These are phyloP conservation scores for Colletotrichum musae DNA, from an alignment of 2,329 filamentous ascomycete species.

Conservation along the genomic window DNA sequence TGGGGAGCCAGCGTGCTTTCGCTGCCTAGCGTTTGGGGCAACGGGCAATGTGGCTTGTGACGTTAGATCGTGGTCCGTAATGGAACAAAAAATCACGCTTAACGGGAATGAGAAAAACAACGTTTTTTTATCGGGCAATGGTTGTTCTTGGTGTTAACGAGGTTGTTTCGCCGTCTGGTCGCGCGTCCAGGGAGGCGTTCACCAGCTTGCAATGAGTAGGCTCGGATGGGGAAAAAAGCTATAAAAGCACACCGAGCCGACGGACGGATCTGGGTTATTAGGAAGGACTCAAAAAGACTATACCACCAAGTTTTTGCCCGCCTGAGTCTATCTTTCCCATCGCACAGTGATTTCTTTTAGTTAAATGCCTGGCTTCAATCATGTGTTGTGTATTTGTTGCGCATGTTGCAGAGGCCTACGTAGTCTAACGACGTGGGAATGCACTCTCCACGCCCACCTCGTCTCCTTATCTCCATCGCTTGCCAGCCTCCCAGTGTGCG, in stretches of 20 bases:
- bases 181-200: slow-evolving; percentile 29
- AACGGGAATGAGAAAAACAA: slow-evolving; percentile 41
- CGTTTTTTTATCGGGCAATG: slow-evolving; percentile 38
- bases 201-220: slow-evolving; percentile 35
- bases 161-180: slow-evolving; percentile 40
- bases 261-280: slow-evolving; percentile 41
- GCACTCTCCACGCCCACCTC: not conserved
- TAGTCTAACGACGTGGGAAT: too few relatives aligned
- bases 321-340: slow-evolving; percentile 8
- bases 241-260: slow-evolving; percentile 30
- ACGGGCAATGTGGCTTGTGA: slow-evolving; percentile 11
- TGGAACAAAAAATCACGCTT: slow-evolving; percentile 24
- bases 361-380: not conserved
- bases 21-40: not conserved
- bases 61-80: slow-evolving; percentile 10
- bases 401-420: not conserved
- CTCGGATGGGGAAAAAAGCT: slow-evolving; percentile 22
- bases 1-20: slow-evolving; percentile 2
- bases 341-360: not conserved
- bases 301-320: slow-evolving; percentile 42
- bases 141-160: slow-evolving; percentile 42
- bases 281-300: slow-evolving; percentile 41
- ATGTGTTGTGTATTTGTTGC: not conserved
- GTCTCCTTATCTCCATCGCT: slow-evolving; percentile 1
- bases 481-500: not conserved